Evolutionary conservation across 2,329 filamentous ascomycete genomes (phyloP), one percentile per base, ranked within the genome.

Genomic region (Aureobasidium sp.): DNA sequence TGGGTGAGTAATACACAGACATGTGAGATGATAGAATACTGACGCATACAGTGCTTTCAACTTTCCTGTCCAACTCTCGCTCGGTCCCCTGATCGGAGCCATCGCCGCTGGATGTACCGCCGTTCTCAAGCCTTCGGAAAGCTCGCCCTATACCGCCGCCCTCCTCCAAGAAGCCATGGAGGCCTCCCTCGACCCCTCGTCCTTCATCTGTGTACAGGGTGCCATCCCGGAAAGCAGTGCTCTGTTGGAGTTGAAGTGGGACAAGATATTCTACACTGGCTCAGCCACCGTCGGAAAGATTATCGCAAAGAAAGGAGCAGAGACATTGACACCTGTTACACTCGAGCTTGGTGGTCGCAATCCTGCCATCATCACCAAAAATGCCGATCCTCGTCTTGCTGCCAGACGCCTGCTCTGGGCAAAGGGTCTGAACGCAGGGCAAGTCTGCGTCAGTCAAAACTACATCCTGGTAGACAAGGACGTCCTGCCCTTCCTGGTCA

Each of bases 221-320:
- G 90, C 84, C 33, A 81, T 97, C 25, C 85, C 91, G 5, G 94
- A 97, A 84, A 94, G 92, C 5, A 93, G 92, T 53, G 90, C 90
- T 16, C 82, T 98, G 51, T 87, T 99, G 40, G 89, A 95, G 66
- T 89, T 94, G 82, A 95, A 95, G 79, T 99, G 95, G 91, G 95
- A 97, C 82, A 98, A 98, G 87, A 97, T 99, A 74, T 95, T 96
- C 84, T 99, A 97, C 83, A 99, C 96, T 1, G 96, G 96, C 64
- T 91, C 90, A 73, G 86, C 87, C 61, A 82, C 77, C 33, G 94
- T 98, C 23, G 96, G 93, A 55, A 84, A 75, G 27, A 85, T 85
- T 71, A 83, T 85, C 66, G 81, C 83, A 18, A 84, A 84, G 78
- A 85, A 84, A 74, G 83, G 82, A 1, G 83, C 83, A 2, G 83